Evolutionary conservation across 345 rosid genomes (phyloP), one percentile per base, ranked within the genome.

Genomic region (Nasturtium officinale): DNA sequence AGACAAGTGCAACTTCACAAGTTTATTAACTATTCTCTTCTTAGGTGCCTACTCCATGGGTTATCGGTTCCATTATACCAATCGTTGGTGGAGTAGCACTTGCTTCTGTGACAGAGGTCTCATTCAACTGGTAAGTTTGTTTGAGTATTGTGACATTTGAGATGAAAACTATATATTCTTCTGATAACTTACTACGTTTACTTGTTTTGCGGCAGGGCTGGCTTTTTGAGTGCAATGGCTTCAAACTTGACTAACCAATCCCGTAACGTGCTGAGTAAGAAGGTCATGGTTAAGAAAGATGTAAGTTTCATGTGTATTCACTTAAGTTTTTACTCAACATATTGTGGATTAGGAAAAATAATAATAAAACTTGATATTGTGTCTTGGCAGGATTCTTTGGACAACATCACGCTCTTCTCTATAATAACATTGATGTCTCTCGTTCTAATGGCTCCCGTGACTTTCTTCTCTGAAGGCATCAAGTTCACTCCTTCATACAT

Each of bases 371-470:
- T 25, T 52, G 20, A 3, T 52, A 74, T 61, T 76, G 30, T 46
- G 26, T 70, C 32, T 71, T 15, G 46, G 70, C 95, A 96, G 98
- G 99, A 83, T 59, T 84, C 99, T 9, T 43, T 96, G 85, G 99
- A 96, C 86, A 96, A 96, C 87, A 92, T 96, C 61, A 96, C 96
- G 4, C 89, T 96, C 71, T 96, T 96, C 87, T 96, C 99, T n/a
- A 86, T 96, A 46, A 96, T 96, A 75, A 96, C 99, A 28, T 46
- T 96, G 32, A 89, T 96, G 98, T 92, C 99, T 68, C 87, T 96
- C 62, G 12, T 96, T 76, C 72, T 92, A 69, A 69, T 86, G 75
- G 89, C 95, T 76, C 99, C 99, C 48, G 92, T 82, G 64, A 66
- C 99, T 71, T 18, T 86, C 80, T 85, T 89, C 76, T 75, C 82